Evolutionary conservation across 768 basidiomycete genomes (phyloP), one percentile per base, ranked within the genome.

Genomic region (Phaffia australis): DNA sequence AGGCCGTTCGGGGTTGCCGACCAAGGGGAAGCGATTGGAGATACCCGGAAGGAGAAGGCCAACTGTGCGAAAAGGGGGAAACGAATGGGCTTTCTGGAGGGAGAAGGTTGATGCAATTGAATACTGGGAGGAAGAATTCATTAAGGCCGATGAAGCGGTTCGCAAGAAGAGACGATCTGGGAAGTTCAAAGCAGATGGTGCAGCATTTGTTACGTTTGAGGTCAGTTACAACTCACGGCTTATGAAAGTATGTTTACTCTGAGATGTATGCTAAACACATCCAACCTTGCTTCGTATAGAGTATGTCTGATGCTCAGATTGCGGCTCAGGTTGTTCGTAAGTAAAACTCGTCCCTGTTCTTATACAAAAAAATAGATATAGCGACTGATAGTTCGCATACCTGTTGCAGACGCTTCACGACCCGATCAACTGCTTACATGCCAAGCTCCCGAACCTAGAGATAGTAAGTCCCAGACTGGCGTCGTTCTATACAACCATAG

Each of bases 151-250:
- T 74, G 89, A 92, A 57, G 79, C 82, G 19, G 90, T 98, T 4
- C 85, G 84, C 76, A 84, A 82, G 73, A 81, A 85, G 73, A 80
- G 94, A 55, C 80, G 81, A 70, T 55, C 55, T 18, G 88, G 87
- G 21, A 86, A 83, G 72, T 93, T 89, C 75, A 85, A 82, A 71
- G 81, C 91, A 1, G 89, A 89, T 0, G 84, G 86, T 55, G 83
- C 84, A 35, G 95, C 91, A 0, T 99, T 98, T 73, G 88, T 98
- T 23, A 98, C 95, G 0, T 97, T 99, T 71, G 90, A 95, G 77
- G 35, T 57, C 6, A 18, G 56, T 57, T 57, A 3, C 56, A 89
- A 89, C 73, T 89, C 93, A 84, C 87, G 87, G 86, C 71, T 42
- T 42, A 42, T 4, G 35, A 42, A 11, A 42, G 4, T 42, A 42